Evolutionary conservation across 2,329 filamentous ascomycete species (phyloP), one percentile per base, ranked within the genome.

Genomic region (Penicillium nordicum): DNA sequence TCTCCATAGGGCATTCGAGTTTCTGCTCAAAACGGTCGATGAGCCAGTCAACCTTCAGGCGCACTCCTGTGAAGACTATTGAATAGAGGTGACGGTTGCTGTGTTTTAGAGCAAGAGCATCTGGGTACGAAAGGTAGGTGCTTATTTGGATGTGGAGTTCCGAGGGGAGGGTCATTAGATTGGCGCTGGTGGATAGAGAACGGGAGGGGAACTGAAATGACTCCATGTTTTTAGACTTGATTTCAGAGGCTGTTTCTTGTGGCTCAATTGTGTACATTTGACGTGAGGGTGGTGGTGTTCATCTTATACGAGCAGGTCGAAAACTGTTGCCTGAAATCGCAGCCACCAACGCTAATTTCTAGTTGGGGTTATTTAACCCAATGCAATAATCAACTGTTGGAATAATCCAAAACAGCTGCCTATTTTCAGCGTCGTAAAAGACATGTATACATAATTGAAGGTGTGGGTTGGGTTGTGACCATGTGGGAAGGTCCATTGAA

Each of bases 61-160:
- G 71, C 30, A 89, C 76, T 36, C 84, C 85, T 0, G 87, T 90
- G 69, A 86, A 80, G 58, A 89, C 85, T 1, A 88, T 72, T 46
- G 71, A 65, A 73, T 85, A 86, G 69, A 90, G 86, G 66, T 88
- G 79, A 56, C 80, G 79, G 66, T 76, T 85, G 21, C 82, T 82
- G 68, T 89, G 86, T 66, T 89, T 89, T 16, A 90, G 75, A 0
- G 86, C 87, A 1, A 90, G 79, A 0, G 88, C 87, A 59, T 90
- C 87, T 0, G 88, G 88, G 59, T 90, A 90, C 32, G 81, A 81
- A 57, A 90, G 82, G 52, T 83, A 76, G 11, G 78, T 69, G 32
- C 82, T 76, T 53, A 90, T 85, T 48, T 84, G 78, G 1, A 87
- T 69, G 62, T 89, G 87, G n/a, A 90, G 77, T 65, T 90, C 88